phyloP scores from a whole-genome alignment of 768 basidiomycete genomes.

The Boletus barrowsii region DNA sequence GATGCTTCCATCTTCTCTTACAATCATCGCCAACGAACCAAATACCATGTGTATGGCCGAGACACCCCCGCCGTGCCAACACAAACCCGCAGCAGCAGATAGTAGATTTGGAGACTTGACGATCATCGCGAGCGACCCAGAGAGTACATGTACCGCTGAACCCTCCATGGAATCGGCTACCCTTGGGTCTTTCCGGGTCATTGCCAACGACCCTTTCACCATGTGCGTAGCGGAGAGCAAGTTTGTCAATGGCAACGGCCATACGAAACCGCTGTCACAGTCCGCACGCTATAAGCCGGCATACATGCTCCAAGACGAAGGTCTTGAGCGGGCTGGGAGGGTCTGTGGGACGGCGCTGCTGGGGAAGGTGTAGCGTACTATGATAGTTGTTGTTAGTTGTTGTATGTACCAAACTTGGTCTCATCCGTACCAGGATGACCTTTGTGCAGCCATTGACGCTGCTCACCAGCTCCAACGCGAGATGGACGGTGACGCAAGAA shows the following conservation, averaged over 20 bases:
- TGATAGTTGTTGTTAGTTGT: neutral
- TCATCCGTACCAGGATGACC: slow-evolving; percentile 7
- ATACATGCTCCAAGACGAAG: slow-evolving; percentile 73
- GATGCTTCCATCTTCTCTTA: slow-evolving; percentile 18
- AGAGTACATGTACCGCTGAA: slow-evolving; percentile 17
- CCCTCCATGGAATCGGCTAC: neutral
- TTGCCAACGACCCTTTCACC: slow-evolving; percentile 22
- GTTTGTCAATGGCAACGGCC: neutral
- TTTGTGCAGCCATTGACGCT: slow-evolving; percentile 20
- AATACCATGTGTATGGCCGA: slow-evolving; percentile 17
- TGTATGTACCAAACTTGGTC: neutral
- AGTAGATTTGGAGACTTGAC: slow-evolving; percentile 6
- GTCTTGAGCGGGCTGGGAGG: slow-evolving; percentile 70
- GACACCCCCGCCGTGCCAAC: neutral
- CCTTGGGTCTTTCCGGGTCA: slow-evolving; percentile 15
- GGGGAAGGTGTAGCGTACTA: slow-evolving; percentile 4
- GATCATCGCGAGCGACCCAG: slow-evolving; percentile 19
- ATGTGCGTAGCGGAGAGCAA: slow-evolving; percentile 16
- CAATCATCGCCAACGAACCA: slow-evolving; percentile 21
- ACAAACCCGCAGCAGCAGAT: neutral
- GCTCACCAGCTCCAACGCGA: slow-evolving; percentile 24
- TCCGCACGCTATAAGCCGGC: slow-evolving; percentile 64
- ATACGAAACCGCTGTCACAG: neutral
- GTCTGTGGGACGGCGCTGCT: slow-evolving; percentile 30
- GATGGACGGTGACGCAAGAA: slow-evolving; percentile 62